Evolutionary conservation across 1,139 yeast genomes (phyloP).

Genomic region (Blastobotrys aristatus): DNA sequence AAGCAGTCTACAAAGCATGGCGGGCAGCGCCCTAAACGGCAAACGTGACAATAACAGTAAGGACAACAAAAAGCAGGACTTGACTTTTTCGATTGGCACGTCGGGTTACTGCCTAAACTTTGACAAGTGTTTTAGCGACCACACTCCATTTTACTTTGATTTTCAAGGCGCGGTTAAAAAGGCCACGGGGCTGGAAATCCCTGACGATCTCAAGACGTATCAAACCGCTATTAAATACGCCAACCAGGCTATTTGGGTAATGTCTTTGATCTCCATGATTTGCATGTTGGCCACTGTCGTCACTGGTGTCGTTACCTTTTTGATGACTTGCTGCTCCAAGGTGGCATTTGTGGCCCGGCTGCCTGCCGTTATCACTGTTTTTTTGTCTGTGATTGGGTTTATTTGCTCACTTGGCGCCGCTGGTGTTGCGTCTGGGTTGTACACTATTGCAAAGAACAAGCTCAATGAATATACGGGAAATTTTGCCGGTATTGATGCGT

Average conservation of each 20-base stretch:
- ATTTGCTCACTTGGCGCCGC: slow-evolving; percentile 5
- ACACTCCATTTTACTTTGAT: slow-evolving; percentile 13
- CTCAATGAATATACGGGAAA: slow-evolving; percentile 10
- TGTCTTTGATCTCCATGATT: slow-evolving; percentile 8
- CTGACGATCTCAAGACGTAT: slow-evolving; percentile 7
- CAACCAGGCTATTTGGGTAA: slow-evolving; percentile 11
- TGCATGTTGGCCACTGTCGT: neutral
- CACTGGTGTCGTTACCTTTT: slow-evolving; percentile 6
- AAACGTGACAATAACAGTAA: neutral
- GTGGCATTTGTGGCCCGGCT: slow-evolving; percentile 8
- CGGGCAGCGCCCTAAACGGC: neutral
- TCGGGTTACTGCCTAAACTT: slow-evolving; percentile 11
- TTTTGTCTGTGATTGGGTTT: neutral
- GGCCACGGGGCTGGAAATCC: slow-evolving; percentile 4
- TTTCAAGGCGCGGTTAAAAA: slow-evolving; percentile 8
- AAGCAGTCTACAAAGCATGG: neutral
- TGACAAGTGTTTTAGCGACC: slow-evolving; percentile 8
- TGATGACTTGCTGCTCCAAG: slow-evolving; percentile 12
- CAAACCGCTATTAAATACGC: slow-evolving; percentile 6
- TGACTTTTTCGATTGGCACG: slow-evolving; percentile 9
- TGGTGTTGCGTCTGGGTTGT: slow-evolving; percentile 9
- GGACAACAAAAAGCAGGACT: neutral
- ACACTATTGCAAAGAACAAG: slow-evolving; percentile 10
- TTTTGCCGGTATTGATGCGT: slow-evolving; percentile 2
- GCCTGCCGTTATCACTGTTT: slow-evolving; percentile 8